phyloP scores from a whole-genome alignment of 2,329 filamentous ascomycete species.

The Beauveria australis region DNA sequence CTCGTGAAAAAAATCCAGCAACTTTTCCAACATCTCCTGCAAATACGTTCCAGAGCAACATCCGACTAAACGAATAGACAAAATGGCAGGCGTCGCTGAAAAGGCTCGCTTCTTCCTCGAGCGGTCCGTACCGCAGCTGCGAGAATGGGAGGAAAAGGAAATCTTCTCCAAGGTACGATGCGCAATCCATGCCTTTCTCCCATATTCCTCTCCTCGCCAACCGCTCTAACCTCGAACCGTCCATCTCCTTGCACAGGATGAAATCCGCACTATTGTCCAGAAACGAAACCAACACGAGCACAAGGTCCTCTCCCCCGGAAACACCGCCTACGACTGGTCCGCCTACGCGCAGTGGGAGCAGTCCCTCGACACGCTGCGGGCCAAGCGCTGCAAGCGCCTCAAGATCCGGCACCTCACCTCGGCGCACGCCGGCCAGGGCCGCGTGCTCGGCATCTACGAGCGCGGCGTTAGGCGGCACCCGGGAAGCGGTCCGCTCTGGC shows the following conservation, averaged over 20 bases:
- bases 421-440: constrained; percentile 65
- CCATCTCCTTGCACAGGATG: constrained; percentile 49
- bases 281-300: constrained; percentile 94
- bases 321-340: constrained; percentile 69
- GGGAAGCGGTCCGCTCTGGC: constrained; percentile 75
- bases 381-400: constrained; percentile 74
- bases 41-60: not conserved
- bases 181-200: not conserved
- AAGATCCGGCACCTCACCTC: constrained; percentile 60
- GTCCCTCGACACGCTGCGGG: constrained; percentile 64
- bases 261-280: constrained; percentile 80
- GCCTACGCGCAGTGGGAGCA: constrained; percentile 71
- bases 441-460: constrained; percentile 84
- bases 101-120: constrained; percentile 95
- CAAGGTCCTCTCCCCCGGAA: constrained; percentile 74
- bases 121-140: constrained; percentile 82
- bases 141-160: constrained; percentile 84
- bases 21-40: not conserved
- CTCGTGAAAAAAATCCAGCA: constrained; percentile 17
- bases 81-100: constrained; percentile 78
- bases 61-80: not conserved
- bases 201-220: not conserved
- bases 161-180: constrained; percentile 68
- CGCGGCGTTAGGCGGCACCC: constrained; percentile 78
- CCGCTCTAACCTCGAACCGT: not conserved